Conservation (phyloP, 306 rosid genomes). For the Cucumis sativus region Cucumber_9930_V3 NC_026660.2:31102001-31102500, state of each 20-base stretch:
- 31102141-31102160: slow-evolving; percentile 1
- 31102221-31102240: slow-evolving; percentile 30
- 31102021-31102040: slow-evolving; percentile 59
- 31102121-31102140: background rate
- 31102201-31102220: slow-evolving; percentile 23
- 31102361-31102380: background rate
- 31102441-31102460: background rate
- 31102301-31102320: background rate
- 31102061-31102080: slow-evolving; percentile 10
- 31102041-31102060: slow-evolving; percentile 46
- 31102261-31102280: slow-evolving; percentile 45
- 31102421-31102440: background rate
- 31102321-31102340: background rate
- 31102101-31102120: background rate
- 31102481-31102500: background rate
- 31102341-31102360: background rate
- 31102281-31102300: slow-evolving; percentile 25
- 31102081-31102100: background rate
- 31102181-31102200: slow-evolving; percentile 25
- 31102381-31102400: background rate
- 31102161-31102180: slow-evolving; percentile 9
- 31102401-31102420: background rate
- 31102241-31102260: slow-evolving; percentile 38
- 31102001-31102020: slow-evolving; percentile 66
- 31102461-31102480: background rate